Base-by-base conservation (phyloP, 2,329 filamentous ascomycete genomes). In the Aplosporella prunicola region DNA sequence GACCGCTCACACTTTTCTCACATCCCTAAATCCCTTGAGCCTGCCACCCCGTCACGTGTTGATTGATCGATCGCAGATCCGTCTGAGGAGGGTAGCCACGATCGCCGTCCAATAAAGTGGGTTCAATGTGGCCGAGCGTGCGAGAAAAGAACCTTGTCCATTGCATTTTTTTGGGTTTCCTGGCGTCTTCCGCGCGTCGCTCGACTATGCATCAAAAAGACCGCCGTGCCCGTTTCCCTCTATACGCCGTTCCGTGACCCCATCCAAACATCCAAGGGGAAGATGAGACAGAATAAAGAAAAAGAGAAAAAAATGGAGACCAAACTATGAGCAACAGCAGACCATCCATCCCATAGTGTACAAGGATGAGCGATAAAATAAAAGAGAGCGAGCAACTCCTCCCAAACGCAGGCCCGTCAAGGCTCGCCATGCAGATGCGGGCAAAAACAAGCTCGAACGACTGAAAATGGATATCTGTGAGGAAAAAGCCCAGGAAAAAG, bases 401-500 rank as follows among this genome's bases (percentile, higher is more conserved):
- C 22, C 23, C 14, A 28, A 13, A 15, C 26, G 22, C 18, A 13
- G 30, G 17, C 23, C 29, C 36, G 10, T 27, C 27, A 16, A 40
- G 38, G 22, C 22, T 27, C 26, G 14, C 28, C 32, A 40, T 40
- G 38, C 38, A 32, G 20, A 39, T 39, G 36, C 36, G 20, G n/a
- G n/a, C 17, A 20, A 28, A 39, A 39, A 23, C 23, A 23, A n/a
- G n/a, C n/a, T n/a, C n/a, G n/a, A 39, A 39, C 38, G 23, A 40
- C 26, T 30, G 20, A 14, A 40, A 29, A 31, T 40, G 38, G 38
- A 40, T 40, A 40, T 40, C 38, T 40, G 38, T n/a, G n/a, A n/a
- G n/a, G n/a, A n/a, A n/a, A n/a, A n/a, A n/a, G n/a, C n/a, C n/a
- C n/a, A n/a, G n/a, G 25, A 23, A 40, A 40, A 35, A 20, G 8